Evolutionary conservation across 129 eudicot genomes (phyloP).

Genomic region (Artemisia tridentata): DNA sequence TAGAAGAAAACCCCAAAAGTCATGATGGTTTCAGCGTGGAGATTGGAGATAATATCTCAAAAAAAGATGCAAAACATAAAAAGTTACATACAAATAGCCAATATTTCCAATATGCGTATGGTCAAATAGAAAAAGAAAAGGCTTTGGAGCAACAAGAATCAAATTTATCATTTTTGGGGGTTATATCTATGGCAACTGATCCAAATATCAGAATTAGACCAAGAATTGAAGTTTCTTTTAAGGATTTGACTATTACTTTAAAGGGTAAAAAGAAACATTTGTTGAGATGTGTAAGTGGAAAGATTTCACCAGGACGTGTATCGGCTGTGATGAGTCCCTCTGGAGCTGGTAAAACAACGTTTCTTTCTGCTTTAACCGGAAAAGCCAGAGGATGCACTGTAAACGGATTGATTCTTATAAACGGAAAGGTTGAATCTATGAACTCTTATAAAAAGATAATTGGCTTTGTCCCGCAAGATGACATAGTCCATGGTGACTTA

Average conservation of each 20-base stretch:
- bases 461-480: constrained; percentile 98
- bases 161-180: constrained; percentile 70
- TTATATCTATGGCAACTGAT: constrained; percentile 65
- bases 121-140: constrained; percentile 88
- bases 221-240: constrained; percentile 74
- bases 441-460: constrained; percentile 78
- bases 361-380: constrained; percentile 89
- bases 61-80: constrained; percentile 46
- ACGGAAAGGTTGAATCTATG: constrained; percentile 67
- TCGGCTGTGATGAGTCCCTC: constrained; percentile 99
- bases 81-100: constrained; percentile 76
- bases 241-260: constrained; percentile 80
- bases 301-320: constrained; percentile 73
- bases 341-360: constrained; percentile 96
- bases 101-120: constrained; percentile 78
- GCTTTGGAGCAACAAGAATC: constrained; percentile 64
- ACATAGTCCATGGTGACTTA: constrained; percentile 91
- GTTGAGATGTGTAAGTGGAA: constrained; percentile 80
- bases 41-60: constrained; percentile 58
- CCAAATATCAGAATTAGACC: constrained; percentile 51
- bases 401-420: constrained; percentile 73
- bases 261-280: constrained; percentile 81
- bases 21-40: constrained; percentile 54
- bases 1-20: constrained; percentile 63
- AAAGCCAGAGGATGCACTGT: constrained; percentile 78